Base-by-base conservation (phyloP, 2,329 filamentous ascomycete species). In the Penicillium sp. region DNA sequence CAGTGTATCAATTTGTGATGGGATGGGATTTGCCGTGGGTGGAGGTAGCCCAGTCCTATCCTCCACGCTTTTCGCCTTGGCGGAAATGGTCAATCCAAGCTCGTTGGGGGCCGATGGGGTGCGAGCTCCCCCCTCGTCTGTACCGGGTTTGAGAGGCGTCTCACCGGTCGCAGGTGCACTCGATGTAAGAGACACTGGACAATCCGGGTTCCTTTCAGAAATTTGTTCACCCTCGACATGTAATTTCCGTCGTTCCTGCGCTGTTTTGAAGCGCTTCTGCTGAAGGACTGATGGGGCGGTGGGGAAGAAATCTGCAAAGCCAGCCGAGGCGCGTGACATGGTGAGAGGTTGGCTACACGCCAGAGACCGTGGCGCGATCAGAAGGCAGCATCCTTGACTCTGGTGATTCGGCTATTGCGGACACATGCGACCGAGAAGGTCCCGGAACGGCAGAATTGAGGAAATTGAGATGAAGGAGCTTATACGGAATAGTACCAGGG, bases 221-320 rank as follows among this genome's bases (percentile, higher is more conserved):
- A 48, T 52, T 26, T 64, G 48, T 30, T 67, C 42, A 45, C 17
- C 61, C 54, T 67, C 63, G 28, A 51, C 44, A 50, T 64, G 73
- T 77, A 84, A 78, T 51, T 82, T 79, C 73, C 81, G 86, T 70
- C 85, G 83, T 71, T 84, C 80, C 73, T 86, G 53, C 36, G 51
- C 83, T 50, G 70, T 65, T 65, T 74, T 75, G 61, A 70, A 72
- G 70, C 75, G 76, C 74, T 78, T 78, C 64, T 77, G 72, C 61
- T 78, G 75, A 53, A 82, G 74, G 61, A 84, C 85, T 67, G 84
- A 84, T 65, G 89, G 88, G 70, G 88, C 89, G 72, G 88, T 85
- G 66, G 88, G 89, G 76, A 91, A 92, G 82, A 91, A 94, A 78
- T 91, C 86, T 78, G 88, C 89, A 82, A 91, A 92, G 78, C 87